A percentile compares a stretch with the other conserved stretches of the same genome.
These are phyloP conservation scores for Ganoderma lingzhi DNA, from an alignment of 1,284 basidiomycete species.

Conservation along the genomic window DNA sequence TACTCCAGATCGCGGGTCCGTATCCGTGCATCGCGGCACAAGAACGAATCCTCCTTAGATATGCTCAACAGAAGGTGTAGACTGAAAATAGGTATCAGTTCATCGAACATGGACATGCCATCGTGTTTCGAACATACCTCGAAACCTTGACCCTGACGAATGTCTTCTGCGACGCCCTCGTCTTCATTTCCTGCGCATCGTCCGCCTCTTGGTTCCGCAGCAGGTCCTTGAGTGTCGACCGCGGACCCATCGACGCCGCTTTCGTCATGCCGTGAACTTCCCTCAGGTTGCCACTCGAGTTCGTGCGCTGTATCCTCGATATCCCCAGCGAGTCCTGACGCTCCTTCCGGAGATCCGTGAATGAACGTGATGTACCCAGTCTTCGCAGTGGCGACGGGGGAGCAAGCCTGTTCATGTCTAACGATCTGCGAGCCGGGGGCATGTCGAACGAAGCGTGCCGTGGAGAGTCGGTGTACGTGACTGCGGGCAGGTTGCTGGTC, in stretches of 20 bases:
- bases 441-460: slow-evolving; percentile 41
- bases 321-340: slow-evolving; percentile 46
- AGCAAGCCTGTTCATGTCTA: slow-evolving; percentile 36
- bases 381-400: slow-evolving; percentile 52
- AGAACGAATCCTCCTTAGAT: slow-evolving; percentile 75
- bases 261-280: slow-evolving; percentile 24
- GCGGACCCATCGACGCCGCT: slow-evolving; percentile 26
- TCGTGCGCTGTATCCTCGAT: slow-evolving; percentile 40
- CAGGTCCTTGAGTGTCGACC: slow-evolving; percentile 29
- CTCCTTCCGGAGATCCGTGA: slow-evolving; percentile 69
- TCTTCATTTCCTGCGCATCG: slow-evolving; percentile 82
- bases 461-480: slow-evolving; percentile 32
- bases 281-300: slow-evolving; percentile 39
- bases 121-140: slow-evolving; percentile 54
- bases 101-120: not conserved
- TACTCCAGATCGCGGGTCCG: slow-evolving; percentile 81
- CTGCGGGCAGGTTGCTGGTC: slow-evolving; percentile 26
- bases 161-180: slow-evolving; percentile 80
- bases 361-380: slow-evolving; percentile 70
- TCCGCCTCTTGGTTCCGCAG: slow-evolving; percentile 35
- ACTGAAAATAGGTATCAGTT: slow-evolving; percentile 43
- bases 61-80: slow-evolving; percentile 75
- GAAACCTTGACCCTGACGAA: slow-evolving; percentile 86
- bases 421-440: slow-evolving; percentile 32
- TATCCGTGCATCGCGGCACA: slow-evolving; percentile 77